Percentiles rank a stretch among this genome's conserved stretches.
These are phyloP conservation scores for Russula virescens DNA, from an alignment of 768 basidiomycete genomes.

Conservation along the genomic window DNA sequence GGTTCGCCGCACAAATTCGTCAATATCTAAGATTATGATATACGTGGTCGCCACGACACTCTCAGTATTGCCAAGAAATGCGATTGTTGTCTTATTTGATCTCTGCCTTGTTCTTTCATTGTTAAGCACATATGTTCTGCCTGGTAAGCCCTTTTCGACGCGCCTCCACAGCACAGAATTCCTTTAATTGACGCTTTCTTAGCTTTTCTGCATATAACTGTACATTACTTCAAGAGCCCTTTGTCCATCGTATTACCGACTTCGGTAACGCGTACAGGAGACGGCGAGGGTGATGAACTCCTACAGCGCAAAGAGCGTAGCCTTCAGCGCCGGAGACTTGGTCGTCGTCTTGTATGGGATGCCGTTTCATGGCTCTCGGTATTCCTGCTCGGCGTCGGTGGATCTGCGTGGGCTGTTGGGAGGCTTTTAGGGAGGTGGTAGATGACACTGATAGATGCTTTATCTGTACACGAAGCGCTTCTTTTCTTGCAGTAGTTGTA, in stretches of 20 bases:
- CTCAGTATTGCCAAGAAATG: slow-evolving; percentile 39
- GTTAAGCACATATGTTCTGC: slow-evolving; percentile 54
- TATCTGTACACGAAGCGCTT: slow-evolving; percentile 10
- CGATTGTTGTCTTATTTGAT: slow-evolving; percentile 42
- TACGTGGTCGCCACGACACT: slow-evolving; percentile 40
- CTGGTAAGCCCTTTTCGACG: slow-evolving; percentile 39
- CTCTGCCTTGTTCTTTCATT: slow-evolving; percentile 47
- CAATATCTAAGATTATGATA: slow-evolving; percentile 42
- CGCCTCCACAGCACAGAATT: neutral
- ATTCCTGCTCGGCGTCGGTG: slow-evolving; percentile 51
- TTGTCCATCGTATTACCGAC: slow-evolving; percentile 74
- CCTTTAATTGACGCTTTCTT: slow-evolving; percentile 6
- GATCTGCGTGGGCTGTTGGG: slow-evolving; percentile 53
- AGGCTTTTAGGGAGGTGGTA: slow-evolving; percentile 51
- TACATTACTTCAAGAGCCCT: slow-evolving; percentile 81
- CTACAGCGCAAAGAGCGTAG: slow-evolving; percentile 82
- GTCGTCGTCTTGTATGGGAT: slow-evolving; percentile 76
- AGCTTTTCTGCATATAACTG: slow-evolving; percentile 73
- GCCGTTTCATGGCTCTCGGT: slow-evolving; percentile 74
- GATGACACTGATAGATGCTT: neutral
- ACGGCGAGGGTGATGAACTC: slow-evolving; percentile 50
- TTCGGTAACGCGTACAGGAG: slow-evolving; percentile 12
- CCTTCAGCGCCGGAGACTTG: slow-evolving; percentile 68
- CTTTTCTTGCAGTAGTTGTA: slow-evolving; percentile 10
- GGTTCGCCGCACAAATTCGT: slow-evolving; percentile 40